phyloP scores from a whole-genome alignment of 2,329 filamentous ascomycete genomes.

The Mycocentrospora acerina region DNA sequence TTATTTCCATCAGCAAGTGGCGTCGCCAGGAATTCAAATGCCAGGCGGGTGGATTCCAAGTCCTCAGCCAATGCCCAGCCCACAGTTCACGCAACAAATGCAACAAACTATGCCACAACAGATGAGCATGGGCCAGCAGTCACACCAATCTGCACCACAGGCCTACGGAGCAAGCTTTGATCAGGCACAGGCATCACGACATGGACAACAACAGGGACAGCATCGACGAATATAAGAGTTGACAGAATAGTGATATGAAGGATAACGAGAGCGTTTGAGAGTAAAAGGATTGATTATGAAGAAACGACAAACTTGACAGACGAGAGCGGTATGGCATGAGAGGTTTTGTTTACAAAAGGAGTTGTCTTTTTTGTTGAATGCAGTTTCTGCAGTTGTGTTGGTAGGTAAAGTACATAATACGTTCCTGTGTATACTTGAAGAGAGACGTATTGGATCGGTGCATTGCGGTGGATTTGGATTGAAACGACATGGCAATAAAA shows the following conservation, averaged over 20 bases:
- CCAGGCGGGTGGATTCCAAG: conserved; percentile 32
- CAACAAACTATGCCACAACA: conserved; percentile 5
- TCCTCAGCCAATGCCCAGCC: conserved; percentile 27
- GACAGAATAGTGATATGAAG: no score
- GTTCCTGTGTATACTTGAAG: no score
- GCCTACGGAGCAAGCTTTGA: conserved; percentile 35
- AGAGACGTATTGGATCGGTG: conserved; percentile 4
- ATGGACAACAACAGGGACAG: conserved; percentile 28
- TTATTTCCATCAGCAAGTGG: conserved; percentile 30
- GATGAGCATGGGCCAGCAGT: conserved; percentile 10
- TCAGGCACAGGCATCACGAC: conserved; percentile 29
- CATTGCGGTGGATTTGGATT: conserved; percentile 1
- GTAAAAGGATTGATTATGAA: not conserved
- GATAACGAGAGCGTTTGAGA: conserved; percentile 1
- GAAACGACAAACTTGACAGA: no score
- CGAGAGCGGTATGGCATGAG: no score
- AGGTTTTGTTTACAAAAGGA: no score
- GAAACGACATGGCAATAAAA: no score
- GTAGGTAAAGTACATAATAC: no score
- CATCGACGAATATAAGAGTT: conserved; percentile 9
- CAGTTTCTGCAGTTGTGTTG: no score
- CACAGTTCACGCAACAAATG: conserved; percentile 26
- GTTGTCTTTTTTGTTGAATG: no score
- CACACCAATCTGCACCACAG: conserved; percentile 27
- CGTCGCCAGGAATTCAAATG: conserved; percentile 27